A percentile compares a stretch with the other conserved stretches of the same genome.
Evolutionary conservation across 83 land plant genomes (phyloP).

Genomic region (Thuja plicata): DNA sequence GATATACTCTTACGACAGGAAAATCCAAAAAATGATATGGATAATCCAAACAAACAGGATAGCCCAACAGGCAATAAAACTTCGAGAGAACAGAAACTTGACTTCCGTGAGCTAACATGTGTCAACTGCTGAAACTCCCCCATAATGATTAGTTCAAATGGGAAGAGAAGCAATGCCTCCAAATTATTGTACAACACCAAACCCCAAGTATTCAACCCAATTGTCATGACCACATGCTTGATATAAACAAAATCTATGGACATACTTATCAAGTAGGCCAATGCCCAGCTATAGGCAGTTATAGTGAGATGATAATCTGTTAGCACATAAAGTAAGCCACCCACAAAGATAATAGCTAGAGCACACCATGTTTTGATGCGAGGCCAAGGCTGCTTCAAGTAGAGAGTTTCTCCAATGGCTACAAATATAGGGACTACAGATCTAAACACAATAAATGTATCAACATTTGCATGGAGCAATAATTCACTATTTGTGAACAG

Average conservation of each 20-base stretch:
- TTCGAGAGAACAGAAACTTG: conserved; percentile 26
- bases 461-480: conserved; percentile 60
- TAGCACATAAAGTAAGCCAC: conserved; percentile 37
- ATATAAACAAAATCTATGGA: conserved; percentile 55
- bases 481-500: conserved; percentile 62
- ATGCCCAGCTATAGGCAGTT: conserved; percentile 45
- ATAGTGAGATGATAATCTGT: conserved; percentile 45
- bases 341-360: conserved; percentile 37
- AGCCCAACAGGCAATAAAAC: conserved; percentile 48
- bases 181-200: conserved; percentile 52
- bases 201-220: conserved; percentile 53
- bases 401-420: conserved; percentile 47
- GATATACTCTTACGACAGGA: conserved; percentile 51
- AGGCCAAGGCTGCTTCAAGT: conserved; percentile 52
- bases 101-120: conserved; percentile 6
- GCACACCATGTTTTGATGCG: conserved; percentile 39
- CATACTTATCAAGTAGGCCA: conserved; percentile 50
- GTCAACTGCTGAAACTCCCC: conserved; percentile 39
- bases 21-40: conserved; percentile 57
- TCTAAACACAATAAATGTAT: conserved; percentile 52
- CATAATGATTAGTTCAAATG: conserved; percentile 45
- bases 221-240: conserved; percentile 55
- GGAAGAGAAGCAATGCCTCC: conserved; percentile 53
- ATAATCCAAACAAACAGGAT: conserved; percentile 46
- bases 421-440: conserved; percentile 55